phyloP scores from a whole-genome alignment of 192 early-diverging fungal genomes.

The Haplosporangium gracile region DNA sequence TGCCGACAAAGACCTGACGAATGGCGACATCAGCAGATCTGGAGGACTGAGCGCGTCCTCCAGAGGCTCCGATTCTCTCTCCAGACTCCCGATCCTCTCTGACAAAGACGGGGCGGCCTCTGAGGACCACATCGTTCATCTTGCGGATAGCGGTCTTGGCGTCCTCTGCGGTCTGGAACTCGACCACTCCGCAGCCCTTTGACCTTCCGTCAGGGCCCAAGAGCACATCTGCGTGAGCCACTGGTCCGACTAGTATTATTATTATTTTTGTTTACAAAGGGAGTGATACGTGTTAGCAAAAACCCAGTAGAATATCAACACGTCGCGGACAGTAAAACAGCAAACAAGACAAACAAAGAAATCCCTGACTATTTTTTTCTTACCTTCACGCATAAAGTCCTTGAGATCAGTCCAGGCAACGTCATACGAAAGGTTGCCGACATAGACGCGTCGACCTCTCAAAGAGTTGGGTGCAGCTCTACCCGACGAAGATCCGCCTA shows the following conservation, averaged over 20 bases:
- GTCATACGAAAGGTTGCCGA: slow-evolving; percentile 86
- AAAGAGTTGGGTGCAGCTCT: not conserved
- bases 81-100: slow-evolving; percentile 82
- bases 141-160: slow-evolving; percentile 79
- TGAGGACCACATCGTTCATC: slow-evolving; percentile 74
- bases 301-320: no score
- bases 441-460: slow-evolving; percentile 80
- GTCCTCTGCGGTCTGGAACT: slow-evolving; percentile 81
- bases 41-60: slow-evolving; percentile 19
- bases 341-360: not conserved
- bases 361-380: not conserved
- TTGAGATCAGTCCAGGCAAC: slow-evolving; percentile 82
- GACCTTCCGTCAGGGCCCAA: slow-evolving; percentile 70
- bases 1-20: slow-evolving; percentile 72
- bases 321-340: not conserved
- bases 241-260: slow-evolving; percentile 72
- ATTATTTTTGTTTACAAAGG: not conserved
- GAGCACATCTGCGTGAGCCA: slow-evolving; percentile 83
- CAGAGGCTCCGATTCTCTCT: slow-evolving; percentile 51
- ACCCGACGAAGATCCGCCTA: not conserved
- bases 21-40: slow-evolving; percentile 21
- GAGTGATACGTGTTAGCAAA: not conserved
- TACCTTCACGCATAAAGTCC: slow-evolving; percentile 86
- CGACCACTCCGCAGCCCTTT: slow-evolving; percentile 83
- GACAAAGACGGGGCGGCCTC: slow-evolving; percentile 82